Evolutionary conservation across 176 grass and related monocot genomes (phyloP).

Genomic region (Carex cristatella): DNA sequence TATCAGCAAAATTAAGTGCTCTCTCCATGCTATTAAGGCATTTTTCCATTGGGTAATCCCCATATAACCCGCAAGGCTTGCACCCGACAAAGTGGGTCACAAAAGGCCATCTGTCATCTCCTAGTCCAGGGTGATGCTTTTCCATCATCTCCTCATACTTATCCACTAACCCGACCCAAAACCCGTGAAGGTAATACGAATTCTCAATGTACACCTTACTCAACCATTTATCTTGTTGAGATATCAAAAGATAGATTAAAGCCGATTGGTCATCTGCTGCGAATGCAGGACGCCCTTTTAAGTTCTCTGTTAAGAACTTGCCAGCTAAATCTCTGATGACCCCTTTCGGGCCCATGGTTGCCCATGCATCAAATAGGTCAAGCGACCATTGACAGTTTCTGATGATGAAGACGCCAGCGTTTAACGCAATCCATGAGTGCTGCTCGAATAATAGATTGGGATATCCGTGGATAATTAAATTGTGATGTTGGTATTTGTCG

Average conservation of each 20-base stretch:
- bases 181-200: slow-evolving; percentile 16
- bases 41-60: slow-evolving; percentile 31
- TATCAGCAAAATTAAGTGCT: slow-evolving; percentile 37
- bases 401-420: slow-evolving; percentile 28
- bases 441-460: slow-evolving; percentile 33
- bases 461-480: slow-evolving; percentile 35
- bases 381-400: slow-evolving; percentile 37
- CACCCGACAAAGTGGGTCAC: slow-evolving; percentile 35
- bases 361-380: slow-evolving; percentile 31
- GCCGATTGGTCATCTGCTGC: slow-evolving; percentile 36
- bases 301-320: slow-evolving; percentile 18
- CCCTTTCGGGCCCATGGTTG: slow-evolving; percentile 34
- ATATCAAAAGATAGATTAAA: slow-evolving; percentile 27
- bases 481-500: slow-evolving; percentile 18
- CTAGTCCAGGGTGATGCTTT: slow-evolving; percentile 29
- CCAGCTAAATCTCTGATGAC: slow-evolving; percentile 28
- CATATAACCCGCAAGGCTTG: slow-evolving; percentile 35
- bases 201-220: slow-evolving; percentile 33
- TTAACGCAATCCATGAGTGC: slow-evolving; percentile 37
- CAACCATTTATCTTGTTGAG: slow-evolving; percentile 26
- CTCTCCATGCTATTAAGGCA: slow-evolving; percentile 33
- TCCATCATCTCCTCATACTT: slow-evolving; percentile 39
- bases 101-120: slow-evolving; percentile 35
- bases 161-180: slow-evolving; percentile 26
- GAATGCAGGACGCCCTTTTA: slow-evolving; percentile 27